phyloP scores from a whole-genome alignment of 1,284 basidiomycete genomes.

The Sporisorium reilianum region DNA sequence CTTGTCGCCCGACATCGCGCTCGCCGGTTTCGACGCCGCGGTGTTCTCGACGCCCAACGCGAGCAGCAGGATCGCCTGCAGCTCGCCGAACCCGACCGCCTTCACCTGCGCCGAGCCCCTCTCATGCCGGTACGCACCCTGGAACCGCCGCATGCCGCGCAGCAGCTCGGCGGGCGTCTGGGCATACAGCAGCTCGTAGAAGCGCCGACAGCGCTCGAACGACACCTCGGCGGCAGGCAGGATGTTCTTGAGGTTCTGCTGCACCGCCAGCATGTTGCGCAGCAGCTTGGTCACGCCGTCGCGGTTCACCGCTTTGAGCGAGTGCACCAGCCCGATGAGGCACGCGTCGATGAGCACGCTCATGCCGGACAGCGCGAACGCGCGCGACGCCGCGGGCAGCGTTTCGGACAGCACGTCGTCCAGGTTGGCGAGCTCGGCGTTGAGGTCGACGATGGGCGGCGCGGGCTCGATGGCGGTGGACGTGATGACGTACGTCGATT shows the following conservation, averaged over 20 bases:
- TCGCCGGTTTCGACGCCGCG: constrained; percentile 1
- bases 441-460: constrained; percentile 87
- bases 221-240: constrained; percentile 72
- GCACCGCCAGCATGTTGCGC: constrained; percentile 89
- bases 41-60: constrained; percentile 59
- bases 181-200: constrained; percentile 75
- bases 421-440: constrained; percentile 81
- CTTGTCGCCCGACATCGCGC: constrained; percentile 13
- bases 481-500: constrained; percentile 74
- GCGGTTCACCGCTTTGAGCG: constrained; percentile 79
- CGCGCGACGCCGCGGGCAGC: constrained; percentile 66
- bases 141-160: constrained; percentile 18
- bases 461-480: constrained; percentile 87
- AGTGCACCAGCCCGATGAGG: constrained; percentile 80
- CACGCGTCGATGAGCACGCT: constrained; percentile 87
- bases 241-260: constrained; percentile 83
- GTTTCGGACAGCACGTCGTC: constrained; percentile 74
- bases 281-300: constrained; percentile 88
- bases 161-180: constrained; percentile 24
- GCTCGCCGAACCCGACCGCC: constrained; percentile 20
- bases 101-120: constrained; percentile 4
- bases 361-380: constrained; percentile 88
- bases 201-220: constrained; percentile 81
- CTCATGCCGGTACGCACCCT: neutral
- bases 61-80: constrained; percentile 52